phyloP scores from a whole-genome alignment of 108 stramenopile species.

The Schizochytrium sp. region DNA sequence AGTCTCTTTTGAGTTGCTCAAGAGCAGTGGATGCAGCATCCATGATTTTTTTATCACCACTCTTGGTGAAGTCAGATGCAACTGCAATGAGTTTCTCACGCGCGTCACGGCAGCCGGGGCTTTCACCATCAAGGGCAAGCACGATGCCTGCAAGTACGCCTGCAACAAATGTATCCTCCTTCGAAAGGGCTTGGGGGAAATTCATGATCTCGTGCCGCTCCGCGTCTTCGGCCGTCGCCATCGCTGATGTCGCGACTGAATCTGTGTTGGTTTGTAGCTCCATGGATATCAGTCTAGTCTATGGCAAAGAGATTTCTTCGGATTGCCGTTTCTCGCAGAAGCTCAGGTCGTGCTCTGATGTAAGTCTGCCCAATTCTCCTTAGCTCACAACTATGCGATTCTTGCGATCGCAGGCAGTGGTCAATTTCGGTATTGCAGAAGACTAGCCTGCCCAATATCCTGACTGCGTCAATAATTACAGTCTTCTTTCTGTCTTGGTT shows the following conservation, averaged over 20 bases:
- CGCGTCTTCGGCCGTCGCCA: background rate
- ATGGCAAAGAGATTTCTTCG: background rate
- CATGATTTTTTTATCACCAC: background rate
- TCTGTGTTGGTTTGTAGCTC: background rate
- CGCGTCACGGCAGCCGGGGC: background rate
- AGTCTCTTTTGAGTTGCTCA: background rate
- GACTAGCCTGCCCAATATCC: too few relatives aligned
- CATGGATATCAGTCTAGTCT: background rate
- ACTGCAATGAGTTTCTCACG: background rate
- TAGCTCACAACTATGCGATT: too few relatives aligned
- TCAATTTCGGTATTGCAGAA: too few relatives aligned
- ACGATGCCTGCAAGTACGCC: conserved; percentile 24
- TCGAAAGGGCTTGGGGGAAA: background rate
- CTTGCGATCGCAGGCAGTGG: too few relatives aligned
- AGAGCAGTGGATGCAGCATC: background rate
- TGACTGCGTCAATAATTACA: too few relatives aligned
- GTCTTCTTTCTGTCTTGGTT: too few relatives aligned
- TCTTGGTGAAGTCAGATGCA: background rate
- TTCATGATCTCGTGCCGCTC: background rate
- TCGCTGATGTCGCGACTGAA: background rate
- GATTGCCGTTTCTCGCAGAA: too few relatives aligned
- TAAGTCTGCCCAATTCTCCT: too few relatives aligned
- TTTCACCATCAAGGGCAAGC: background rate
- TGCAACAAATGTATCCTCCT: conserved; percentile 29
- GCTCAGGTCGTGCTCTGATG: too few relatives aligned